Conservation (phyloP, 2,329 filamentous ascomycete genomes). For the Phoma sp. region DNA sequence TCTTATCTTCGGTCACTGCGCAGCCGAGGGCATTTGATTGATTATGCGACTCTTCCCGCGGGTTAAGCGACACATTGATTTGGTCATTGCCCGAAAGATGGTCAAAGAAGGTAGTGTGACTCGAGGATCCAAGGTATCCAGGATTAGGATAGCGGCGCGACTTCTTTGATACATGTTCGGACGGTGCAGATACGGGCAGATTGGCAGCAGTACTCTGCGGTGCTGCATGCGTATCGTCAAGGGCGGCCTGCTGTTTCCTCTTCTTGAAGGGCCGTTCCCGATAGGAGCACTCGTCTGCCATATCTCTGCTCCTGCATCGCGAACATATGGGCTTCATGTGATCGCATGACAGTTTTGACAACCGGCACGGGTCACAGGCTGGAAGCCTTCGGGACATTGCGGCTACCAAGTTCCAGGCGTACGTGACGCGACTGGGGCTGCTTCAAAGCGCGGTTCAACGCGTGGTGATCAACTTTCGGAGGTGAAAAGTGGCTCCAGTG, state of each 20-base stretch:
- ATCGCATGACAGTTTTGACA: background rate
- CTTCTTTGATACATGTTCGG: background rate
- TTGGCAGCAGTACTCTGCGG: background rate
- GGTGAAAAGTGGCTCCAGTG: too few species aligned
- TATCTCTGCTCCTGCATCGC: background rate
- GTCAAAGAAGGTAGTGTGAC: constrained; percentile 42
- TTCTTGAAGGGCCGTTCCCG: constrained; percentile 4
- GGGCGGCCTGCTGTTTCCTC: background rate
- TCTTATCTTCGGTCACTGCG: background rate
- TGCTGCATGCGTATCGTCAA: background rate
- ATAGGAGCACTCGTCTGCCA: background rate
- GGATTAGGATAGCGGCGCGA: constrained; percentile 36
- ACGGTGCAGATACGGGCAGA: background rate
- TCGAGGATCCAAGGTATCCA: constrained; percentile 43
- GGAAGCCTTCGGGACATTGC: background rate
- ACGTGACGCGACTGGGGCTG: background rate
- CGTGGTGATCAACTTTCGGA: background rate
- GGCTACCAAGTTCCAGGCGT: too few species aligned
- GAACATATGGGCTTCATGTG: constrained; percentile 1
- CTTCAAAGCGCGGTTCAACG: background rate
- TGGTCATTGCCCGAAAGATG: constrained; percentile 28
- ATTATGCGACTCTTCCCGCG: background rate
- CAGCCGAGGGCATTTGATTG: background rate
- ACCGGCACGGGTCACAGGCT: constrained; percentile 2
- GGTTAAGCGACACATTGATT: background rate